Evolutionary conservation across 441 rosid genomes (phyloP), one percentile per base, ranked within the genome.

Genomic region (Populus trichocarpa): DNA sequence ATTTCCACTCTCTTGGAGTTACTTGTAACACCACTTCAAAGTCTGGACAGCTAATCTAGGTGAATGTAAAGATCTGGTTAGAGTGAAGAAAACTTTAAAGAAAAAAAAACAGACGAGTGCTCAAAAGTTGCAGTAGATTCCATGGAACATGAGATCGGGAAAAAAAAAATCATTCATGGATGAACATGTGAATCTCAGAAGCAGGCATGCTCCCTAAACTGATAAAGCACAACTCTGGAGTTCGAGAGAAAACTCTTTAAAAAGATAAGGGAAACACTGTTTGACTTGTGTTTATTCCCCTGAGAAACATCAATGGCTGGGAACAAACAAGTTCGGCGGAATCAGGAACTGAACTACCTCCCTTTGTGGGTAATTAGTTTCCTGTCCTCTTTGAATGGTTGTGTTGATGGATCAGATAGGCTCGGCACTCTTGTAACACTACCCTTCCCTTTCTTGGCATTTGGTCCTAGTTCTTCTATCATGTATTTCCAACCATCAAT

Each of bases 381-480:
- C 67, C 69, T 85, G 76, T 91, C 96, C 88, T 90, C 97, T 88
- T 86, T 90, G 84, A 88, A 96, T 26, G 94, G 98, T 75, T 88
- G 97, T 68, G 97, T 96, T 3, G 96, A 84, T 63, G 90, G 73
- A 84, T 94, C 99, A 0, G 97, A 86, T n/a, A 93, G 80, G 75
- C 89, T 89, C 0, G 97, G 97, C 28, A 90, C 77, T 84, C 98
- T 92, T 26, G 97, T 85, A 71, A 89, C 90, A 74, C 98, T 91
- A 9, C 98, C 97, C 81, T 92, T 94, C 67, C 94, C 97, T 91
- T 87, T 96, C 84, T 90, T 89, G 35, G 99, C 96, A 87, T 94
- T 96, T 42, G 99, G 98, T 78, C 99, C 99, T 2, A 94, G 82
- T 83, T 87, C 98, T 89, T 96, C 98, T 65, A 96, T 93, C 99